Evolutionary conservation across 805 yeast species (phyloP), one percentile per base, ranked within the genome.

Genomic region (Candida schatavii): DNA sequence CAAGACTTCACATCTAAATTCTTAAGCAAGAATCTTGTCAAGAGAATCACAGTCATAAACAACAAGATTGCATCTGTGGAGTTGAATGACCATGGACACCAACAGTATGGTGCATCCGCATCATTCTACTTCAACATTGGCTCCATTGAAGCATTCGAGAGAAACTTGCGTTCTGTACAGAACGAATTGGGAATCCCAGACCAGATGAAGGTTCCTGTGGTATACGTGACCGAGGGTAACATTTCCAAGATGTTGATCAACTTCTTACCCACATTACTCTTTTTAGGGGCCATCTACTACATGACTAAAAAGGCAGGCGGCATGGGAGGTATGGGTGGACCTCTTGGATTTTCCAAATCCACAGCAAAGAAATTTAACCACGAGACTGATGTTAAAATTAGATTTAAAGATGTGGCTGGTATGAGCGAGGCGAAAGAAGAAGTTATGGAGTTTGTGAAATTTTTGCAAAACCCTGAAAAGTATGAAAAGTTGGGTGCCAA

Each of bases 391-490:
- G 86, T 93, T 46, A 88, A 87, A 59, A 83, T 88, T 39, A 84
- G 82, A 60, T 93, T 93, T 59, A 79, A 83, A 53, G 98, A 95
- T 62, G 99, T 93, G 39, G 99, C 99, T 1, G 99, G 99, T 40
- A 86, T 91, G 73, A 85, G 83, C 47, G 99, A 93, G 67, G 96
- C 99, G 9, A 93, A 93, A 65, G 91, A 83, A 51, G 99, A 93
- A 66, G 90, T 93, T 47, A 88, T 89, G 96, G 99, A 93, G 64
- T 93, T 93, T 73, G 99, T 93, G 40, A 81, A 84, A 52, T 93
- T 95, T 61, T 78, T 93, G 64, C 86, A 91, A 61, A 79, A 88
- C 50, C 99, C 99, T 7, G 73, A 75, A 42, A 88, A 89, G 60
- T 93, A 90, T 64, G 97, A 90, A 62, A 80, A 80, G 46, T 72